These are phyloP conservation scores for Stereum hirsutum DNA, from an alignment of 1,284 basidiomycete species.

Conservation along the genomic window DNA sequence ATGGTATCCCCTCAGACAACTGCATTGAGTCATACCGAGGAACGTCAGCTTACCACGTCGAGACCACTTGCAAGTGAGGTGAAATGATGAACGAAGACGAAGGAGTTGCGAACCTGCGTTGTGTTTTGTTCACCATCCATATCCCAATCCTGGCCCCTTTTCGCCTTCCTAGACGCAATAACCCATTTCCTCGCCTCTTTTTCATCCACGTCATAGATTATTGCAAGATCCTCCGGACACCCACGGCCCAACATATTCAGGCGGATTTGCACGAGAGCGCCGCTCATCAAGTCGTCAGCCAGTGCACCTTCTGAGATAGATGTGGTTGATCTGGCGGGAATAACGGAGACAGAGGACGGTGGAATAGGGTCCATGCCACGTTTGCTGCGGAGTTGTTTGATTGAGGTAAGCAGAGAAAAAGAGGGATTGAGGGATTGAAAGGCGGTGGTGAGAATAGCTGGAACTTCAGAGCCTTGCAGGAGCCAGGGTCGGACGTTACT, in stretches of 20 bases:
- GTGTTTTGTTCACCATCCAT: conserved; percentile 26
- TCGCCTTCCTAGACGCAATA: conserved; percentile 20
- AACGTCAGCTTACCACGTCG: not conserved
- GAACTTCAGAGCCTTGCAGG: conserved; percentile 43
- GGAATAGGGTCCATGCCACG: conserved; percentile 35
- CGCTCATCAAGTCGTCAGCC: conserved; percentile 36
- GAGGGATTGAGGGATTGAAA: conserved; percentile 31
- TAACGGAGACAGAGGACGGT: too few species aligned
- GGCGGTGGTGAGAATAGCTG: conserved; percentile 33
- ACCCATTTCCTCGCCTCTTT: conserved; percentile 39
- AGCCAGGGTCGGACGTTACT: conserved; percentile 46
- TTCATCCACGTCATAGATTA: conserved; percentile 54
- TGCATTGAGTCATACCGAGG: conserved; percentile 15
- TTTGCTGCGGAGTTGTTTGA: conserved; percentile 53
- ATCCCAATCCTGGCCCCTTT: conserved; percentile 18
- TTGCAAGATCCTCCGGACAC: conserved; percentile 61
- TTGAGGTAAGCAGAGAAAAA: conserved; percentile 34
- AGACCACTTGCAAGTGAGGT: not conserved
- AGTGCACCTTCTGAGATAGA: too few species aligned
- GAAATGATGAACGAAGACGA: too few species aligned
- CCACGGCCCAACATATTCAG: conserved; percentile 59
- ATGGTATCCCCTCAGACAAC: conserved; percentile 34
- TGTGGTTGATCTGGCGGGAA: too few species aligned
- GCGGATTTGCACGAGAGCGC: conserved; percentile 58
- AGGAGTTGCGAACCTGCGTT: too few species aligned